These are phyloP conservation scores for Beauveria bassiana DNA, from an alignment of 2,329 filamentous ascomycete species.

Conservation along the genomic window DNA sequence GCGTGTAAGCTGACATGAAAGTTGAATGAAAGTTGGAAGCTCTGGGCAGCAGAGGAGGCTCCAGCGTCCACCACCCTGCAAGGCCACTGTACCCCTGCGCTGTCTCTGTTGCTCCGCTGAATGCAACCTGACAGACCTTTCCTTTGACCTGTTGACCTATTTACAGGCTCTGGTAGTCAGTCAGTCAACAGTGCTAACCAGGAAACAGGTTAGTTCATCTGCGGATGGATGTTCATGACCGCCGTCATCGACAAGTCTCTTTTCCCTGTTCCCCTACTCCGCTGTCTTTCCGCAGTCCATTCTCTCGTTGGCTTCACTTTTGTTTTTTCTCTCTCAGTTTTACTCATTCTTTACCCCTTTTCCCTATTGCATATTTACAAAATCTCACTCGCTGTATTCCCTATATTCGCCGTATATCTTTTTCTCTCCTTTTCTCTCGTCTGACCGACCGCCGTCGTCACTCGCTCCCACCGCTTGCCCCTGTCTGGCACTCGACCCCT, in stretches of 20 bases:
- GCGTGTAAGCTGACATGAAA: no score
- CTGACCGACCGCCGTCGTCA: not conserved
- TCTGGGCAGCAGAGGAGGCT: not conserved
- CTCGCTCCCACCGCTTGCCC: not conserved
- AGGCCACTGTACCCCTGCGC: not conserved
- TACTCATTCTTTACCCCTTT: not conserved
- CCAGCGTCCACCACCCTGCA: not conserved
- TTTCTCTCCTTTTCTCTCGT: not conserved
- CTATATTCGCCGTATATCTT: not conserved
- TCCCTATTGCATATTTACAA: not conserved
- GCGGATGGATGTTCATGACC: no score
- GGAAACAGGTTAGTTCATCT: not conserved
- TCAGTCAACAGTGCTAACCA: no score
- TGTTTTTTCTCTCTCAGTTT: not conserved
- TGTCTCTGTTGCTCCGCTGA: not conserved
- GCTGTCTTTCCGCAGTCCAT: not conserved
- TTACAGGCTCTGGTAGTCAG: no score
- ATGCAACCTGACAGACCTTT: no score
- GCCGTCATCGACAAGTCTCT: not conserved
- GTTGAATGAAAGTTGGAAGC: no score
- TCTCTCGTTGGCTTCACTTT: not conserved
- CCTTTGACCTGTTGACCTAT: no score
- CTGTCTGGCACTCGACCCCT: conserved; percentile 3
- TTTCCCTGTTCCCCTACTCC: not conserved
- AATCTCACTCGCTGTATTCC: not conserved